Percentiles rank a stretch among this genome's conserved stretches.
Evolutionary conservation across 805 yeast genomes (phyloP).

Genomic region (Candida qinlingensis): DNA sequence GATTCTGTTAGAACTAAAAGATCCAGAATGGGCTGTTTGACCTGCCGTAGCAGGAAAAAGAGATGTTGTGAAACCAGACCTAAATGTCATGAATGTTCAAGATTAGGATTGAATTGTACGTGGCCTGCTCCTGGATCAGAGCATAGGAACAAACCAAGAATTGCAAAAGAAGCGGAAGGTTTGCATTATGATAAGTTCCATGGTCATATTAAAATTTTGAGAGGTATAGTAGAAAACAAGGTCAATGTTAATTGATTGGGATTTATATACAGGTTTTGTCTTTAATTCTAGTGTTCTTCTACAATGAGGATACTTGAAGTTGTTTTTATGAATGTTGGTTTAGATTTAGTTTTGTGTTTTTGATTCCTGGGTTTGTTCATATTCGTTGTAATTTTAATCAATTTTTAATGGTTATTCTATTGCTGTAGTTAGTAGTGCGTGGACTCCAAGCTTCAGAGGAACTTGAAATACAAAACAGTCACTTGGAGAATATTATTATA

Average conservation of each 20-base stretch:
- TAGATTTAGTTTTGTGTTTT: no score
- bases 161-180: slow-evolving; percentile 42
- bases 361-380: no score
- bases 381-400: no score
- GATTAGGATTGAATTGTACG: slow-evolving; percentile 57
- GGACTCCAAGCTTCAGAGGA: no score
- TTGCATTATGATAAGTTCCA: slow-evolving; percentile 48
- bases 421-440: no score
- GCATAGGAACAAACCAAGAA: slow-evolving; percentile 42
- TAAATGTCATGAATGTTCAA: slow-evolving; percentile 57
- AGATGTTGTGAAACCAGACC: slow-evolving; percentile 73
- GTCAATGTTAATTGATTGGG: slow-evolving; percentile 15
- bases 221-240: slow-evolving; percentile 54
- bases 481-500: no score
- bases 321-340: no score
- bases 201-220: slow-evolving; percentile 54
- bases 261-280: no score
- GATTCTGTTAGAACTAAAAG: slow-evolving; percentile 29
- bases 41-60: slow-evolving; percentile 74
- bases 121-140: slow-evolving; percentile 69
- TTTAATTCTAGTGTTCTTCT: no score
- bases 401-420: no score
- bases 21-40: slow-evolving; percentile 69
- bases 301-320: no score
- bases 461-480: no score